Percentiles rank a stretch among this genome's conserved stretches.
Evolutionary conservation across 139 green algal genomes (phyloP).

Genomic region (Chlamydomonas eustigma): DNA sequence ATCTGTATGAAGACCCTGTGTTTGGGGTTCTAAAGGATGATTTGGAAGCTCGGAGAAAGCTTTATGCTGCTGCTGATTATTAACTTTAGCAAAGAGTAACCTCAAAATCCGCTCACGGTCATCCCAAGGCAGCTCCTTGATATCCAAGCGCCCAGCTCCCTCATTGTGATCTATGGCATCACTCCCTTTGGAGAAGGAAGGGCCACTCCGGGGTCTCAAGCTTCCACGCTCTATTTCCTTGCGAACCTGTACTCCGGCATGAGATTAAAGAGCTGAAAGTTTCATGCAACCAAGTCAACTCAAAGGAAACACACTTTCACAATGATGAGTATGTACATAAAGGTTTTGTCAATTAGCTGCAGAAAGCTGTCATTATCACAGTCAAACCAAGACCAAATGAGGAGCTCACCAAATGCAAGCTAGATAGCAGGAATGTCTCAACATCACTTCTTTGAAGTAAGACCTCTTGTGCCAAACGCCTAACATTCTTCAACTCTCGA

Average conservation of each 20-base stretch:
- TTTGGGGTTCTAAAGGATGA: slow-evolving; percentile 18
- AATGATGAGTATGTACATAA: too few species aligned
- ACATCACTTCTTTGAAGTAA: slow-evolving; percentile 80
- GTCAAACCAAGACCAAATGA: too few species aligned
- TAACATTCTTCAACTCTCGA: slow-evolving; percentile 74
- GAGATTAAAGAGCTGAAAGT: too few species aligned
- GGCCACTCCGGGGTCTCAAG: slow-evolving; percentile 4
- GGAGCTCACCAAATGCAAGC: slow-evolving; percentile 61
- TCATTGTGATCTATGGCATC: too few species aligned
- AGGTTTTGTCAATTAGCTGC: too few species aligned
- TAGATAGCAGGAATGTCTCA: slow-evolving; percentile 86
- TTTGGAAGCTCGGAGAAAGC: slow-evolving; percentile 45
- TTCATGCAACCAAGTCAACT: too few species aligned
- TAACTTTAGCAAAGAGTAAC: slow-evolving; percentile 82
- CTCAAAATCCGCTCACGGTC: slow-evolving; percentile 79
- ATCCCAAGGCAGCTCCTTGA: slow-evolving; percentile 74
- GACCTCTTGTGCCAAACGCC: slow-evolving; percentile 74
- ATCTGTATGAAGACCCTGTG: not conserved
- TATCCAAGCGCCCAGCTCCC: slow-evolving; percentile 49
- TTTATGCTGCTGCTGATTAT: slow-evolving; percentile 50
- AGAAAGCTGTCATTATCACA: too few species aligned
- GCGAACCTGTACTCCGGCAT: slow-evolving; percentile 4
- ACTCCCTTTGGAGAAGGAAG: not conserved
- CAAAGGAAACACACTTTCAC: too few species aligned
- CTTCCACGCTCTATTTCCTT: slow-evolving; percentile 39